Evolutionary conservation across 2,329 filamentous ascomycete species (phyloP), one percentile per base, ranked within the genome.

Genomic region (Pseudomassariella vexata): DNA sequence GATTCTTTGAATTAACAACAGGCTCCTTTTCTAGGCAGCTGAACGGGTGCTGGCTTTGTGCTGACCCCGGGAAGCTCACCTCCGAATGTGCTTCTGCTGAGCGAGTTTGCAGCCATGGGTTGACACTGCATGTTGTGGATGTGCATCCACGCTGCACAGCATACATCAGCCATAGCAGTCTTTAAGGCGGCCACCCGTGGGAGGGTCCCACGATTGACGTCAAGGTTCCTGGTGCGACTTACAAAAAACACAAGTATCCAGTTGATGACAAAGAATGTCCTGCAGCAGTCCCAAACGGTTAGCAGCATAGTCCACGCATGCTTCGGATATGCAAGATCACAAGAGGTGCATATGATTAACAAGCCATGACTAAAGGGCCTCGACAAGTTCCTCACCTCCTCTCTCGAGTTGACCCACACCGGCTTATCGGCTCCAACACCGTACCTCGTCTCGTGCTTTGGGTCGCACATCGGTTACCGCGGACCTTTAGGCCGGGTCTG

Each of bases 121-220:
- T 29, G 35, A 26, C 25, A 34, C 32, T 34, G 27, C 34, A 33
- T 36, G 32, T 30, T 32, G 22, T 20, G 28, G 23, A 31, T 30
- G 38, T 24, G 28, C 36, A 32, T 38, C 34, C 40, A 28, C 36
- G 39, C 37, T 14, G 36, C 27, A 28, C 35, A 38, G 30, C 30
- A 30, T 15, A 33, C 30, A 39, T 31, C 31, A 41, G 24, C 33
- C 44, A 38, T 47, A 44, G 41, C 38, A 33, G 30, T 37, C 35
- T 32, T 36, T 35, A 25, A 37, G 36, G 30, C 31, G 21, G 36
- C 45, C 46, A 37, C 14, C 19, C 28, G 22, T 11, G 39, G 37
- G 45, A 26, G 45, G 47, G 38, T 44, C 30, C 42, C 47, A 36
- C 38, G 37, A 42, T 49, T n/a, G 50, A 47, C 49, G 46, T 50